A percentile compares a stretch with the other conserved stretches of the same genome.
Conservation (phyloP, 2,329 filamentous ascomycete species). For the Cladophialophora immunda region DNA sequence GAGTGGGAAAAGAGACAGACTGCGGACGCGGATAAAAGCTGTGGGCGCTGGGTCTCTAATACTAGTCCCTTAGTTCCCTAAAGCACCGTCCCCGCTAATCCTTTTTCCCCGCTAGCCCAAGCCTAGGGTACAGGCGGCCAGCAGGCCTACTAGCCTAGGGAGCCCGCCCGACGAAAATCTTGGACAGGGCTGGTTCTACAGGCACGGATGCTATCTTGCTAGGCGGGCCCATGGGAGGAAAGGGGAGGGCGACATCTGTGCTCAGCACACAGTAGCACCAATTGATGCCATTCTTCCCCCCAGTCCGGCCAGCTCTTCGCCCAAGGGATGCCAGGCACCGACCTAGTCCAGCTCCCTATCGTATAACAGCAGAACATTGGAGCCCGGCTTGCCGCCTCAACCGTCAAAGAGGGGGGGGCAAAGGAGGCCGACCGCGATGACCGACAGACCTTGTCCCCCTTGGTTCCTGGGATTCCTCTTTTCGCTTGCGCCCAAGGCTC, state of each 20-base stretch:
- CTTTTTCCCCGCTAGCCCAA: slow-evolving; percentile 17
- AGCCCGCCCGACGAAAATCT: slow-evolving; percentile 18
- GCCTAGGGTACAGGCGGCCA: slow-evolving; percentile 13
- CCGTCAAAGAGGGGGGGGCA: background rate
- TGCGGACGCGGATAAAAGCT: slow-evolving; percentile 16
- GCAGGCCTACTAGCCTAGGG: slow-evolving; percentile 13
- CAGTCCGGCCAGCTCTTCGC: slow-evolving; percentile 6
- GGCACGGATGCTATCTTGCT: slow-evolving; percentile 6
- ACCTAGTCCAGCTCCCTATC: background rate
- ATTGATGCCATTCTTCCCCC: slow-evolving; percentile 14
- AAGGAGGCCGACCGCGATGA: background rate
- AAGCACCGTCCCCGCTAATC: slow-evolving; percentile 7
- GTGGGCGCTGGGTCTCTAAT: slow-evolving; percentile 15
- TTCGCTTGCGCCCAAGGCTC: slow-evolving; percentile 9
- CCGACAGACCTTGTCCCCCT: background rate
- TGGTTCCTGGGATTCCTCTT: slow-evolving; percentile 6
- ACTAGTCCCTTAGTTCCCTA: slow-evolving; percentile 13
- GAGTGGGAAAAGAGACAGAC: slow-evolving; percentile 7
- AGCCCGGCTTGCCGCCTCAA: slow-evolving; percentile 18
- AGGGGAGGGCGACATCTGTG: slow-evolving; percentile 6
- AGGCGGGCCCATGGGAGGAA: slow-evolving; percentile 4
- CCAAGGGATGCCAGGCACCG: background rate
- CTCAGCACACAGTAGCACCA: slow-evolving; percentile 4
- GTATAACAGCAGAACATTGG: slow-evolving; percentile 13
- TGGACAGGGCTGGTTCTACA: slow-evolving; percentile 16